phyloP scores from a whole-genome alignment of 495 filamentous ascomycete genomes.

The Achaetomiella virescens region DNA sequence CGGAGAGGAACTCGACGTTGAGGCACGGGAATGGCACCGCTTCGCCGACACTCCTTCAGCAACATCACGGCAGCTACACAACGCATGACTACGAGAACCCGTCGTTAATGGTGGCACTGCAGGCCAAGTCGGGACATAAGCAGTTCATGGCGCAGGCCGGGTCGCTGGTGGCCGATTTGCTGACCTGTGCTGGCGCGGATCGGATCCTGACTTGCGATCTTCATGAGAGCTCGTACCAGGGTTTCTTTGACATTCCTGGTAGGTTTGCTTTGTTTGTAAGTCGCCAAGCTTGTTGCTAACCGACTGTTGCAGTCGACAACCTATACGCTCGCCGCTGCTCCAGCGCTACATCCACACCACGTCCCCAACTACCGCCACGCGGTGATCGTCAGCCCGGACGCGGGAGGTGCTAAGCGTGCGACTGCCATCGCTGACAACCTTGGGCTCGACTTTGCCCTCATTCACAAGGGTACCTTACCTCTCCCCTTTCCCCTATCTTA shows the following conservation, averaged over 20 bases:
- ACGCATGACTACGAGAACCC: constrained; percentile 54
- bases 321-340: constrained; percentile 79
- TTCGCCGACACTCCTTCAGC: neutral
- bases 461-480: constrained; percentile 79
- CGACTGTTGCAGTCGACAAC: constrained; percentile 63
- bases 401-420: constrained; percentile 91
- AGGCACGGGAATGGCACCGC: neutral
- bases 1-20: neutral
- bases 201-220: constrained; percentile 96
- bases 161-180: constrained; percentile 84
- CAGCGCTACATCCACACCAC: constrained; percentile 83
- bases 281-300: neutral
- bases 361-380: constrained; percentile 83
- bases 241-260: constrained; percentile 89
- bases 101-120: constrained; percentile 51
- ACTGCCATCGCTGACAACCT: constrained; percentile 94
- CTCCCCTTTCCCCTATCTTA: constrained; percentile 23
- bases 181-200: constrained; percentile 93
- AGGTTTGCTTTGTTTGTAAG: neutral
- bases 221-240: constrained; percentile 69
- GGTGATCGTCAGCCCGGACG: constrained; percentile 93
- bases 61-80: constrained; percentile 29
- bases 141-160: constrained; percentile 97
- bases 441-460: constrained; percentile 88
- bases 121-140: constrained; percentile 83